Base-by-base conservation (phyloP, 768 basidiomycete species). In the Kwoniella sp. region DNA sequence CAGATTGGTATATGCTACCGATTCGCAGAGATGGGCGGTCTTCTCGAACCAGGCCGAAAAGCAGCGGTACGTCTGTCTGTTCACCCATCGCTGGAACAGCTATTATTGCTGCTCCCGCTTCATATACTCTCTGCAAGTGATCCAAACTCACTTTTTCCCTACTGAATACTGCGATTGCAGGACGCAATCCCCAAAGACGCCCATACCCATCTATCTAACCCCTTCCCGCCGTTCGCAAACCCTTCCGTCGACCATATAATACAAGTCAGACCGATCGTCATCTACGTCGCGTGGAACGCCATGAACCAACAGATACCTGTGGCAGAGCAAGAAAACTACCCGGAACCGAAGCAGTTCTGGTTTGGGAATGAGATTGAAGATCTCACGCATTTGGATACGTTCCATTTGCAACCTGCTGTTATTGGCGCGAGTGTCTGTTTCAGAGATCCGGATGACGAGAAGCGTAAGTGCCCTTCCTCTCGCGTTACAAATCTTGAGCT, bases 271-370 rank as follows among this genome's bases (percentile, higher is more conserved):
- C 91, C 90, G 62, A 89, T 86, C 17, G 88, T 89, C 44, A 85
- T 92, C 65, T 90, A 89, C 15, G 82, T 95, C 50, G 85, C 87
- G 52, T 95, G 92, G 92, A 83, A 92, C 4, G 92, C 91, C 21
- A 81, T 95, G 57, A 92, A 91, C 66, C 92, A 95, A 82, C 84
- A 85, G 57, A 92, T 94, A n/a, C 83, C 86, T 60, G 81, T 82
- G 7, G 72, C 80, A 30, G 81, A 84, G 24, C 87, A 89, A 8
- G 83, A 86, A 65, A 79, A 79, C 13, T 84, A 86, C 70, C 82
- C 80, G 13, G 86, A 91, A 25, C 92, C 92, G 1, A 82, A 85
- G 48, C 85, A 85, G 51, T 90, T 90, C 77, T 95, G 91, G 90
- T 81, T 82, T 44, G 88, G 87, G 1, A 73, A 82, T 22, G 86